Percentiles rank a stretch among this genome's conserved stretches.
Evolutionary conservation across 768 basidiomycete genomes (phyloP).

Genomic region (Phlebiopsis flavidoalba): DNA sequence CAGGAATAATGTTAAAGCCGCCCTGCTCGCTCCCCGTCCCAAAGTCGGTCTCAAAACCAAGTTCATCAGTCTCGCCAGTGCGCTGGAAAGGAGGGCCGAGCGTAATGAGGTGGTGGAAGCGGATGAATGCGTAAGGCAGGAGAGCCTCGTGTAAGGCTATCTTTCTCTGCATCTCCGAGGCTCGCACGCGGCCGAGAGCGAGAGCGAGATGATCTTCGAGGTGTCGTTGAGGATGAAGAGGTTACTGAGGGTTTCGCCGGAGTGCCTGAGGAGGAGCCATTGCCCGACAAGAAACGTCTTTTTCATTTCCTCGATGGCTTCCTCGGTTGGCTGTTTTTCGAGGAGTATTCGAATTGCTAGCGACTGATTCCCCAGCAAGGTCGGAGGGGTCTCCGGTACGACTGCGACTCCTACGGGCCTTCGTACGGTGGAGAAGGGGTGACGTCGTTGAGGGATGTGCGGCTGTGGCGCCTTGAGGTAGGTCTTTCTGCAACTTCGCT

Average conservation of each 20-base stretch:
- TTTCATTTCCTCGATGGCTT: constrained; percentile 65
- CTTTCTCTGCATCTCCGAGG: constrained; percentile 2
- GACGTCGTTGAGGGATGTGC: not conserved
- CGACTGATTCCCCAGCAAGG: not conserved
- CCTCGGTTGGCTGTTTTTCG: constrained; percentile 30
- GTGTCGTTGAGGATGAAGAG: constrained; percentile 1
- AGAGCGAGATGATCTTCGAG: constrained; percentile 9
- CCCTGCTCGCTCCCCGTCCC: not conserved
- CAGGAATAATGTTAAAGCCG: not conserved
- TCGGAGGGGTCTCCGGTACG: not conserved
- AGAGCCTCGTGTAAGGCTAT: not conserved
- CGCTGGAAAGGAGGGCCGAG: constrained; percentile 5
- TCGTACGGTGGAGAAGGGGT: not conserved
- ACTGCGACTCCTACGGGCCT: not conserved
- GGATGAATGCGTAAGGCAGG: not conserved
- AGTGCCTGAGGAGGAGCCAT: constrained; percentile 11
- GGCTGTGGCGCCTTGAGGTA: not conserved
- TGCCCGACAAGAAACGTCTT: constrained; percentile 38
- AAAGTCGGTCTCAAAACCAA: not conserved
- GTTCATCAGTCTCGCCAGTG: constrained; percentile 9
- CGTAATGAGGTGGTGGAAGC: constrained; percentile 5
- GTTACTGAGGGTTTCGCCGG: constrained; percentile 5
- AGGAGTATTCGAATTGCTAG: not conserved
- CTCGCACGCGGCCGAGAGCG: constrained; percentile 11
- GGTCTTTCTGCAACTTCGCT: not conserved